A percentile compares a stretch with the other conserved stretches of the same genome.
These are phyloP conservation scores for Dictyostelium discoideum DNA, from an alignment of 78 protist species.

Conservation along the genomic window DNA sequence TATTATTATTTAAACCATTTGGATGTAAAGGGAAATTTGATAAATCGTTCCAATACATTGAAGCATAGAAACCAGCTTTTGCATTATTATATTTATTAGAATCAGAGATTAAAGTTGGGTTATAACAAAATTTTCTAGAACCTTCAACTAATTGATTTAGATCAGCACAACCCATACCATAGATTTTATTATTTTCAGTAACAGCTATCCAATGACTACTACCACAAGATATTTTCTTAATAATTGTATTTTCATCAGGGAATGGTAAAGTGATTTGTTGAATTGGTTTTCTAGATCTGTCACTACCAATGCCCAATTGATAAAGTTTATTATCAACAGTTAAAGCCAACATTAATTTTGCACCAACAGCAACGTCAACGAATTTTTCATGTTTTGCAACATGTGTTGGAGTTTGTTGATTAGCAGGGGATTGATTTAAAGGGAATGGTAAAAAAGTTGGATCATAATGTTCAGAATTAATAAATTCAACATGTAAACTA, in stretches of 20 bases:
- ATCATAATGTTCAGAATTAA: not conserved
- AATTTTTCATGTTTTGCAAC: not conserved
- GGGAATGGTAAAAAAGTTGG: not conserved
- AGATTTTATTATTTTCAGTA: not conserved
- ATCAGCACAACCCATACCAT: conserved; percentile 29
- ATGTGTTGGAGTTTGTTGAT: not conserved
- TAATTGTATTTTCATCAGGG: not conserved
- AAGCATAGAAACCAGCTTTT: conserved; percentile 16
- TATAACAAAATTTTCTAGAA: not conserved
- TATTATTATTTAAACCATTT: not conserved
- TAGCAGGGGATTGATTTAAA: not conserved
- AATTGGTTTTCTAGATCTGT: not conserved
- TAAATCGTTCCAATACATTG: conserved; percentile 11
- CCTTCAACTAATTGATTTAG: not conserved
- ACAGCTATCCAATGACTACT: not conserved
- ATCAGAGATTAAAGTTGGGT: not conserved
- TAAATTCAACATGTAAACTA: not conserved
- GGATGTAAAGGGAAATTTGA: conserved; percentile 4
- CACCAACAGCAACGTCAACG: not conserved
- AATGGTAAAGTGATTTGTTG: not conserved
- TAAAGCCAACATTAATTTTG: not conserved
- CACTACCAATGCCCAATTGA: conserved; percentile 32
- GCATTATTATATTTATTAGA: not conserved
- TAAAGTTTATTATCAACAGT: not conserved
- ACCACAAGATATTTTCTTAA: not conserved